Conservation (phyloP, 169 alveolate species). For the Cryptosporidium sp. region DNA sequence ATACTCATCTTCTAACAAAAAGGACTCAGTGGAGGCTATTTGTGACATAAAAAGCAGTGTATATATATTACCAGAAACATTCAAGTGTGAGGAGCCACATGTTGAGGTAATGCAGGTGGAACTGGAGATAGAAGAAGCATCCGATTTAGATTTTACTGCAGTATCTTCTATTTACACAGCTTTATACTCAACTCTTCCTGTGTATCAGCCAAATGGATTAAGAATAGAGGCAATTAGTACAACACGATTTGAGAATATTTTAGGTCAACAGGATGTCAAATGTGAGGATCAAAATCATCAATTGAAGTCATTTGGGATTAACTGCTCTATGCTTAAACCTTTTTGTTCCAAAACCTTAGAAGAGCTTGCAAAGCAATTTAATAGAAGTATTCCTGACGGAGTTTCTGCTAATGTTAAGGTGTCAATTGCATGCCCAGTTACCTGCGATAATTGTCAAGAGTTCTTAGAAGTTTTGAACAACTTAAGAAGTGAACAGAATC, state of each 20-base stretch:
- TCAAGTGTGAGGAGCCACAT: conserved; percentile 59
- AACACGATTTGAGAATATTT: background rate
- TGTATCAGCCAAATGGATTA: conserved; percentile 52
- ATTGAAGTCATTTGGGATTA: conserved; percentile 44
- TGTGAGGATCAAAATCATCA: conserved; percentile 61
- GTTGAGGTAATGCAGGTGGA: conserved; percentile 46
- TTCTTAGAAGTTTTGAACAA: conserved; percentile 61
- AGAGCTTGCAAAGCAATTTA: conserved; percentile 67
- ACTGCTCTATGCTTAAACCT: conserved; percentile 58
- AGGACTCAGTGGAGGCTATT: conserved; percentile 3
- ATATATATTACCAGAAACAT: conserved; percentile 17
- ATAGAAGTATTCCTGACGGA: conserved; percentile 77
- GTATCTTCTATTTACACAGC: conserved; percentile 61
- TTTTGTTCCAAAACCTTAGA: conserved; percentile 75
- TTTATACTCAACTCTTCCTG: conserved; percentile 40
- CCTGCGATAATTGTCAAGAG: conserved; percentile 38
- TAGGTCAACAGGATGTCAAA: background rate
- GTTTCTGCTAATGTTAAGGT: conserved; percentile 76
- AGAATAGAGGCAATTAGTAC: conserved; percentile 49
- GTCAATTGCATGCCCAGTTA: conserved; percentile 75
- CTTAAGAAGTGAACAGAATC: conserved; percentile 57
- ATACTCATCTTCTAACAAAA: conserved; percentile 12
- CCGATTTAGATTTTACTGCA: conserved; percentile 46
- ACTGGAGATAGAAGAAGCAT: conserved; percentile 20
- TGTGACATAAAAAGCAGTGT: conserved; percentile 37